Evolutionary conservation across 768 basidiomycete genomes (phyloP).

Genomic region (Lactarius quietus): DNA sequence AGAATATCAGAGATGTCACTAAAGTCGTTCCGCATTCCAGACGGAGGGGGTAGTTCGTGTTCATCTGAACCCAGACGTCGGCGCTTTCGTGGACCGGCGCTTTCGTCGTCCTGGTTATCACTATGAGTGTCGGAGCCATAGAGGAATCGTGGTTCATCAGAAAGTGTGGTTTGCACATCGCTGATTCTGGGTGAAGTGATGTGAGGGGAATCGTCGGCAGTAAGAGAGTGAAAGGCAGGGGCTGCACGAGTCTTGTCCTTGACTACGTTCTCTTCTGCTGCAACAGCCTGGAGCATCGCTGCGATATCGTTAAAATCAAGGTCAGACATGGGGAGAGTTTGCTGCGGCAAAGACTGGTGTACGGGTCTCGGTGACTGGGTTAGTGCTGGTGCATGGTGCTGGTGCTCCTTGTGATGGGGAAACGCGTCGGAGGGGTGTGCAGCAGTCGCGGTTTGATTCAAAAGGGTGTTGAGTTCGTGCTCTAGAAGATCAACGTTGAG

Average conservation of each 20-base stretch:
- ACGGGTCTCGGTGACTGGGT: constrained; percentile 12
- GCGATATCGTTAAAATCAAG: constrained; percentile 63
- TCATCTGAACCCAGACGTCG: constrained; percentile 30
- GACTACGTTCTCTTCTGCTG: constrained; percentile 42
- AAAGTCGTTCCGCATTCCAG: constrained; percentile 63
- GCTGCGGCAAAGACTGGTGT: constrained; percentile 13
- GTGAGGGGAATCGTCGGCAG: constrained; percentile 44
- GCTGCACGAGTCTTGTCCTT: constrained; percentile 59
- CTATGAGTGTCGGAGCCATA: constrained; percentile 39
- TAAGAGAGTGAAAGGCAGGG: constrained; percentile 77
- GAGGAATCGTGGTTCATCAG: constrained; percentile 32
- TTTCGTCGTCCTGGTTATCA: constrained; percentile 31
- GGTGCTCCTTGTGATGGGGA: constrained; percentile 7
- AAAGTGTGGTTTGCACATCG: constrained; percentile 21
- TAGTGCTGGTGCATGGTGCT: constrained; percentile 24
- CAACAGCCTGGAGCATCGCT: constrained; percentile 71
- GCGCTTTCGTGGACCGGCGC: constrained; percentile 23
- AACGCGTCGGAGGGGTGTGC: constrained; percentile 50
- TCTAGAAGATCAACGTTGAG: constrained; percentile 46
- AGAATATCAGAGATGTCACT: constrained; percentile 78
- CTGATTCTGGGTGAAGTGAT: constrained; percentile 16
- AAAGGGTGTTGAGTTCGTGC: constrained; percentile 68
- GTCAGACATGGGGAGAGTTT: constrained; percentile 31
- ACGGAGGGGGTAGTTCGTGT: constrained; percentile 31
- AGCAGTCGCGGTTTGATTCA: constrained; percentile 72